Percentiles rank a stretch among this genome's conserved stretches.
Evolutionary conservation across 2,329 filamentous ascomycete species (phyloP).

Genomic region (Orbilia oligospora): DNA sequence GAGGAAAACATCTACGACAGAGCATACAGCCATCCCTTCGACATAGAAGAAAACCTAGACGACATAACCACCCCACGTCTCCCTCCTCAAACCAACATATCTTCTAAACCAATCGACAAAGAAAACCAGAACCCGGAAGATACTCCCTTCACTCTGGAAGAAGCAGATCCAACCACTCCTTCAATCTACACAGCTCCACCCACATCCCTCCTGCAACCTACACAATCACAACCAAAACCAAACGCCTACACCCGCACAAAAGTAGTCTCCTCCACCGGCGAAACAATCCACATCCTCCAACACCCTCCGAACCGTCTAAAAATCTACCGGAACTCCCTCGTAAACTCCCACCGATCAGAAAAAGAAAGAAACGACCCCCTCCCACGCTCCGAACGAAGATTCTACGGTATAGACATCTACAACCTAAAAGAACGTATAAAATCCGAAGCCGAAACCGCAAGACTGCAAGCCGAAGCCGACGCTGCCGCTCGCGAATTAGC

Average conservation of each 20-base stretch:
- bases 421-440: conserved; percentile 80
- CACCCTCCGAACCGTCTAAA: conserved; percentile 48
- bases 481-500: conserved; percentile 61
- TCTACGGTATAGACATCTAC: conserved; percentile 95
- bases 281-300: conserved; percentile 46
- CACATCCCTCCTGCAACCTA: background rate
- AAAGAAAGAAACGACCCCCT: conserved; percentile 33
- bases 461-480: conserved; percentile 64
- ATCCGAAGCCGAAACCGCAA: conserved; percentile 71
- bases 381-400: conserved; percentile 69
- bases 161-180: conserved; percentile 15
- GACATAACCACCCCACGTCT: conserved; percentile 43
- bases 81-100: conserved; percentile 16
- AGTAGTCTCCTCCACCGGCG: conserved; percentile 40
- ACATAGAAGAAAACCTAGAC: conserved; percentile 44
- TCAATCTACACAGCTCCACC: background rate
- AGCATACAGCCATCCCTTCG: conserved; percentile 47
- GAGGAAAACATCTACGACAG: conserved; percentile 51
- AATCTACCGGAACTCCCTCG: conserved; percentile 50
- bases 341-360: conserved; percentile 42
- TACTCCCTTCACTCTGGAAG: conserved; percentile 43
- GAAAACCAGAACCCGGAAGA: conserved; percentile 43
- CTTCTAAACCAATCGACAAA: conserved; percentile 38
- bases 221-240: conserved; percentile 35
- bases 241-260: conserved; percentile 42